Conservation (phyloP, 2,329 filamentous ascomycete species). For the Claviceps sp. region DNA sequence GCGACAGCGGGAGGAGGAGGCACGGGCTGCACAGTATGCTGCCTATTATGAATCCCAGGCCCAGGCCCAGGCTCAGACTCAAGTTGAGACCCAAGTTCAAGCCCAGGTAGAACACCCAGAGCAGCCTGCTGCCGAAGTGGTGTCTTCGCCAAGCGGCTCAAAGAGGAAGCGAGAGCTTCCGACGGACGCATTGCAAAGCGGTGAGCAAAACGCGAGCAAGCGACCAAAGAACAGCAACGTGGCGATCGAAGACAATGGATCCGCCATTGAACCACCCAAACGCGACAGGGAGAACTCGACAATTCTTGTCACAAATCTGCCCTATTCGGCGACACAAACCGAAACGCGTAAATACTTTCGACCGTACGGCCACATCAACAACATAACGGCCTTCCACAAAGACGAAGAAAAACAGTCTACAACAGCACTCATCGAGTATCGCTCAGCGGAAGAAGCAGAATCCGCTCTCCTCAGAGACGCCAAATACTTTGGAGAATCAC, state of each 20-base stretch:
- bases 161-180: constrained; percentile 67
- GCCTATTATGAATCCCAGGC: constrained; percentile 20
- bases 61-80: neutral
- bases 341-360: constrained; percentile 82
- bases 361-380: constrained; percentile 75
- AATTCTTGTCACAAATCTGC: constrained; percentile 67
- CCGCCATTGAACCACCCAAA: constrained; percentile 34
- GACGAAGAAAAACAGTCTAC: constrained; percentile 47
- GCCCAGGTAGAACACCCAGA: constrained; percentile 6
- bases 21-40: constrained; percentile 40
- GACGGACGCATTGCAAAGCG: constrained; percentile 24
- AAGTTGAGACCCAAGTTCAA: constrained; percentile 8
- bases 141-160: constrained; percentile 25
- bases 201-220: constrained; percentile 44
- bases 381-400: constrained; percentile 49
- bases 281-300: constrained; percentile 86
- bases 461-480: constrained; percentile 70
- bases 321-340: constrained; percentile 52
- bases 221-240: constrained; percentile 42
- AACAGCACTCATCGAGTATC: constrained; percentile 75
- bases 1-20: constrained; percentile 50
- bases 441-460: constrained; percentile 63
- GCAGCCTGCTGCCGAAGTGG: constrained; percentile 6
- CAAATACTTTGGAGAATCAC: constrained; percentile 61
- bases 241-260: constrained; percentile 12